Conservation (phyloP, 2,329 filamentous ascomycete genomes). For the Arthrobotrys musiformis region DNA sequence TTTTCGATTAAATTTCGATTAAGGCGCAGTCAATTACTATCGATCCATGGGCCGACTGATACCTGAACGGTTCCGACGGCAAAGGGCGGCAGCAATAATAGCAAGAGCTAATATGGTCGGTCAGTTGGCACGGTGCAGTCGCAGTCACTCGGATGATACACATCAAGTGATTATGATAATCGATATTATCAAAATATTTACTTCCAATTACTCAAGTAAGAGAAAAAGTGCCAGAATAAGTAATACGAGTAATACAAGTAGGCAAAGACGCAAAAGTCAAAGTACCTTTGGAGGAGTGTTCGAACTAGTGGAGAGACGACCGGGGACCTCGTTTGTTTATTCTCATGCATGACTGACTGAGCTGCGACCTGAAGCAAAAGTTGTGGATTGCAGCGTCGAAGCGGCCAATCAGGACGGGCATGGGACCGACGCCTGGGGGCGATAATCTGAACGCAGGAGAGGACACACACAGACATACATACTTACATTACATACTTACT, state of each 20-base stretch:
- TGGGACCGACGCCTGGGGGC: constrained; percentile 32
- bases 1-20: too few species aligned
- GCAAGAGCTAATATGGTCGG: too few species aligned
- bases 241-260: too few species aligned
- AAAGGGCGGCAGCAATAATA: neutral
- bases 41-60: too few species aligned
- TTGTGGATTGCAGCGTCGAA: constrained; percentile 15
- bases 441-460: constrained; percentile 51
- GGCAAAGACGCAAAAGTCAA: too few species aligned
- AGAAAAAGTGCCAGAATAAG: neutral
- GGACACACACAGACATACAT: neutral
- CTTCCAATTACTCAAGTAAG: neutral
- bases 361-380: constrained; percentile 27
- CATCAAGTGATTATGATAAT: neutral
- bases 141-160: too few species aligned
- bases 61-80: neutral
- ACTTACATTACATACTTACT: neutral
- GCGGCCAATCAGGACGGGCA: constrained; percentile 35
- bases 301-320: constrained; percentile 22
- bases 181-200: neutral
- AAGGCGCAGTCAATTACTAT: neutral
- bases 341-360: constrained; percentile 27
- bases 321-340: constrained; percentile 21
- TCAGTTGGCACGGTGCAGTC: too few species aligned
- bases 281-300: constrained; percentile 2